These are phyloP conservation scores for Naganishia randhawae DNA, from an alignment of 768 basidiomycete species.

Conservation along the genomic window DNA sequence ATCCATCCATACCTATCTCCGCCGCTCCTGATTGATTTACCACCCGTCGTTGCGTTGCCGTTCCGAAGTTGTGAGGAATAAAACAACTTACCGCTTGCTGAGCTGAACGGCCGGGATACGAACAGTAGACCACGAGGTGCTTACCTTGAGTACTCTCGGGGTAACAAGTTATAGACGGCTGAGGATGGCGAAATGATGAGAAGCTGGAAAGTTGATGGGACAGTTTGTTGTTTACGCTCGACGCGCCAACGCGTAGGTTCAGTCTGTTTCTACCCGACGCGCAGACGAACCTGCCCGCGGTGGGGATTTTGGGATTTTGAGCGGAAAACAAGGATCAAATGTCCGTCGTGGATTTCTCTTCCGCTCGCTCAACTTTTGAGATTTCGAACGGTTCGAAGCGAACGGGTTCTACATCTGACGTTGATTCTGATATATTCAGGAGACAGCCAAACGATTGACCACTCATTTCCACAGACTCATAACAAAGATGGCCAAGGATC, in stretches of 20 bases:
- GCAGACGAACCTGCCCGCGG: no score
- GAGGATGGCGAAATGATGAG: slow-evolving; percentile 13
- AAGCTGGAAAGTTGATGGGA: neutral
- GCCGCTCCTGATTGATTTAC: neutral
- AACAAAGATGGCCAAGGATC: slow-evolving; percentile 36
- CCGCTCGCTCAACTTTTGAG: neutral
- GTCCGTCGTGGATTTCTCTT: slow-evolving; percentile 1
- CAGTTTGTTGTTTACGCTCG: slow-evolving; percentile 6
- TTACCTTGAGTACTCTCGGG: slow-evolving; percentile 14
- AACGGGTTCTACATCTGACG: no score
- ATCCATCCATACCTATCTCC: neutral
- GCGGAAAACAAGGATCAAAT: neutral
- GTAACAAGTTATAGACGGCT: neutral
- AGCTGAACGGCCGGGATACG: slow-evolving; percentile 16
- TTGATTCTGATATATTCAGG: no score
- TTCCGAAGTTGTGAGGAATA: neutral
- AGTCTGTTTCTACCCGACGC: slow-evolving; percentile 6
- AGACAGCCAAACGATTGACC: neutral
- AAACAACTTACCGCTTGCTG: slow-evolving; percentile 16
- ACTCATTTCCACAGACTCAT: neutral
- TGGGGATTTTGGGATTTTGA: no score
- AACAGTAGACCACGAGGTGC: slow-evolving; percentile 13
- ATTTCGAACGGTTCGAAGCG: neutral
- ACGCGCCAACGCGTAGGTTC: slow-evolving; percentile 3
- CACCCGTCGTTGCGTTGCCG: neutral